Evolutionary conservation across 768 basidiomycete species (phyloP), one percentile per base, ranked within the genome.

Genomic region (Boletus eberwhitei): DNA sequence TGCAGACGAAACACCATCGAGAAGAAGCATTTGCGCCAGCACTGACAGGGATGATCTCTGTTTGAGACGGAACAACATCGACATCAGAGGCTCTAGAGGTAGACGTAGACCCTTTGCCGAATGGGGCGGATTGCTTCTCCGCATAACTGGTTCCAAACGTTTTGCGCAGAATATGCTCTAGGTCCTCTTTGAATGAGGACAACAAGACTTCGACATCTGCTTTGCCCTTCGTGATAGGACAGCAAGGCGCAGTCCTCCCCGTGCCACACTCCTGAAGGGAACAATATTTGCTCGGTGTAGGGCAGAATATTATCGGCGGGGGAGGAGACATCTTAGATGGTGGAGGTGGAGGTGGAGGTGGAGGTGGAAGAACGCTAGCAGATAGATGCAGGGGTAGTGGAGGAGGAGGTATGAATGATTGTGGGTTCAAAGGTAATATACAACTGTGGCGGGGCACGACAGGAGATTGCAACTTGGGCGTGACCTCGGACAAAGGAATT

Each of bases 131-230:
- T 39, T 49, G 54, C 11, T 49, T 29, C 31, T 50, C 50, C n/a
- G 29, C 29, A 21, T 32, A 16, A 48, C 53, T 42, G 19, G 59
- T 3, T 32, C 73, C 74, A 48, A 80, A 73, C 1, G 72, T 71
- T 50, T 59, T 65, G 21, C 61, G 62, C 24, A 86, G 61, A 53
- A 79, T 71, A 14, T 67, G 71, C 37, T 83, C 75, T n/a, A 88
- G 69, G 50, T 83, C 78, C 11, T 65, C 58, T 62, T 83, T 78
- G 64, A 87, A 86, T n/a, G 71, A 71, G 44, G 68, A 59, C 37
- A 88, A 57, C 32, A 85, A 65, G 2, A 57, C 47, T 51, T 74
- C 71, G 8, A 87, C 67, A 50, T 86, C 83, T 37, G 64, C 66
- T 66, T 77, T 85, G 46, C 74, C 75, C 50, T 78, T 71, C 2